Conservation (phyloP, 2,329 filamentous ascomycete genomes). For the Keithomyces neogunnii region DNA sequence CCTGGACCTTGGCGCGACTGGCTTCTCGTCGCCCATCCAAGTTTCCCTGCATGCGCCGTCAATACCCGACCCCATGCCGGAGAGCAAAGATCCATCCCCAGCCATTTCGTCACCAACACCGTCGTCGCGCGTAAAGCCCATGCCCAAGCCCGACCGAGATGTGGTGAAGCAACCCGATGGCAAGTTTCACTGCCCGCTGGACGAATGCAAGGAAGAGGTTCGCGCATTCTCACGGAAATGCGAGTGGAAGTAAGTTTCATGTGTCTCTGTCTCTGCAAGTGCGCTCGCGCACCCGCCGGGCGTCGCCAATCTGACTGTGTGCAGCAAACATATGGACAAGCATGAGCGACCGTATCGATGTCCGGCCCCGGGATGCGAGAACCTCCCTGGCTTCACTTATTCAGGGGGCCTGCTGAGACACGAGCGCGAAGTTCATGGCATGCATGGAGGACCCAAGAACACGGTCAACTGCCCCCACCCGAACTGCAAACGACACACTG, state of each 20-base stretch:
- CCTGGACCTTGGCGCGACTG: constrained; percentile 27
- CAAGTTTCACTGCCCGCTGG: constrained; percentile 67
- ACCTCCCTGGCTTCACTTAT: constrained; percentile 90
- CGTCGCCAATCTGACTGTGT: constrained; percentile 12
- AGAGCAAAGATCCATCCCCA: constrained; percentile 26
- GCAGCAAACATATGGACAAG: constrained; percentile 96
- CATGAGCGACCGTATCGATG: constrained; percentile 92
- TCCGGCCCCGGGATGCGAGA: constrained; percentile 72
- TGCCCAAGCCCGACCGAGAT: constrained; percentile 51
- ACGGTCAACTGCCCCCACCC: constrained; percentile 76
- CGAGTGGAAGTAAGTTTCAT: constrained; percentile 76
- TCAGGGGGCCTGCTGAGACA: constrained; percentile 83
- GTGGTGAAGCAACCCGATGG: constrained; percentile 57
- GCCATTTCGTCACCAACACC: constrained; percentile 20
- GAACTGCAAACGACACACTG: constrained; percentile 82
- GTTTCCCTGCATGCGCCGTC: constrained; percentile 21
- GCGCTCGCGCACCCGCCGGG: too few species aligned
- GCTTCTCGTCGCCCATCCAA: constrained; percentile 27
- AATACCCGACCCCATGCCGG: constrained; percentile 22
- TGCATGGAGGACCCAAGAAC: constrained; percentile 82
- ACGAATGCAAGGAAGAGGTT: constrained; percentile 57
- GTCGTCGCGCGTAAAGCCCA: constrained; percentile 38
- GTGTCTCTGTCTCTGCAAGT: background rate
- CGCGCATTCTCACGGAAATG: constrained; percentile 72
- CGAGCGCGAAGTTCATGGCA: constrained; percentile 87